Base-by-base conservation (phyloP, 1,284 basidiomycete species). In the Cerrena zonata region DNA sequence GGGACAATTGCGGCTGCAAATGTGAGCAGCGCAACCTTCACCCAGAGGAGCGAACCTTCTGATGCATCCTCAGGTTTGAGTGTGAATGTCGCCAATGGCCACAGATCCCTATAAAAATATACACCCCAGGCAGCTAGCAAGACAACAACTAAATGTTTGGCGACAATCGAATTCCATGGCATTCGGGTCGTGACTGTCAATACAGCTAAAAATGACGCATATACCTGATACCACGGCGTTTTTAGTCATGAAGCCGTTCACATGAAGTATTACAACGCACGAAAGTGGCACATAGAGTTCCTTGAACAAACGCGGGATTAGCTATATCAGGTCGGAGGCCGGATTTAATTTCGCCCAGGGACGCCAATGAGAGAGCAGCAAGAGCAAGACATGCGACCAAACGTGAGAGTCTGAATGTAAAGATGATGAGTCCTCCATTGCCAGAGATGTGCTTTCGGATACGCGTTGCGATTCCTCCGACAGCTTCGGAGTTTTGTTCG, bases 31-130 rank as follows among this genome's bases (percentile, higher is more conserved):
- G 69, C 47, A 62, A 70, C 48, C 53, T 70, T 69, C 1, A 54
- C 51, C 70, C 70, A 73, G 4, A 73, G 57, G 18, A 69, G 34
- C 18, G 57, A 45, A 13, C 70, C 69, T 37, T 71, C 68, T 2
- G 59, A 49, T n/a, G 60, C 54, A 54, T 82, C 79, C 1, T 65
- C 57, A 0, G 77, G 74, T 3, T 43, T 45, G 5, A 72, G 62
- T 36, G 67, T 62, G 55, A 63, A 73, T 0, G 77, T 78, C 22
- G 71, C 58, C 5, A 78, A 56, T 1, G 80, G 80, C 62, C 69
- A 75, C 22, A 80, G 55, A 58, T 82, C 76, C 40, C 78, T 71
- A 55, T 77, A 78, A 12, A 65, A 63, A 59, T 73, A 80, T 1
- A 79, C 64, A 2, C 49, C 58, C 57, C 72, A 75, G 0, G 69